Percentiles rank a stretch among this genome's conserved stretches.
phyloP scores from a whole-genome alignment of 2,329 filamentous ascomycete species.

The Xylaria hypoxylon region DNA sequence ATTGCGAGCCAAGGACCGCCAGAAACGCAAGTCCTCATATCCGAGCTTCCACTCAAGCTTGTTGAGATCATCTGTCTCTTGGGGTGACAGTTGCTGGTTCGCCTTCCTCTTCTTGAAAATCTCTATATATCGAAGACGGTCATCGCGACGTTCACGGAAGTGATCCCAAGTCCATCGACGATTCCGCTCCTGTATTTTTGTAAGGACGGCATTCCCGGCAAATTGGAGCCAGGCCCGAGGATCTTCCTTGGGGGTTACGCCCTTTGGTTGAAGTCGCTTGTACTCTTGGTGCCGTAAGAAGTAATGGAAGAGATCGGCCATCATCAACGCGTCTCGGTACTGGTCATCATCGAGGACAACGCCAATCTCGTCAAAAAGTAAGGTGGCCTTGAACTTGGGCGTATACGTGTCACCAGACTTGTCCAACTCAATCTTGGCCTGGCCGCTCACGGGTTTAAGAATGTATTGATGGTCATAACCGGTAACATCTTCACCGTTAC shows the following conservation, averaged over 20 bases:
- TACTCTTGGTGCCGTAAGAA: constrained; percentile 98
- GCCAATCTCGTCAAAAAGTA: constrained; percentile 97
- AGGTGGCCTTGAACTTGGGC: constrained; percentile 88
- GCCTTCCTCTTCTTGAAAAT: constrained; percentile 95
- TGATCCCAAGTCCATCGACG: constrained; percentile 95
- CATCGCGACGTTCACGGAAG: constrained; percentile 91
- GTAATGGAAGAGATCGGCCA: constrained; percentile 98
- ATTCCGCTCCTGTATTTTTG: constrained; percentile 95
- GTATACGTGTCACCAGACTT: constrained; percentile 84
- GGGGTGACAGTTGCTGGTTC: constrained; percentile 74
- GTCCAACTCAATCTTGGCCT: constrained; percentile 93
- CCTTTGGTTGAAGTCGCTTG: constrained; percentile 89
- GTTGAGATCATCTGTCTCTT: constrained; percentile 79
- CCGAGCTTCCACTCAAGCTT: constrained; percentile 86
- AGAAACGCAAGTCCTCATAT: constrained; percentile 97
- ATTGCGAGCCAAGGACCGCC: constrained; percentile 92
- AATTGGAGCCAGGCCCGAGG: constrained; percentile 93
- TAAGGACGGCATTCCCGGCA: constrained; percentile 86
- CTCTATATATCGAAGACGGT: constrained; percentile 88
- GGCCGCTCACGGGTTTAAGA: constrained; percentile 92
- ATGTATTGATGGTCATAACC: constrained; percentile 84
- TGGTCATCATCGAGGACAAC: constrained; percentile 98
- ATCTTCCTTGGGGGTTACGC: constrained; percentile 83
- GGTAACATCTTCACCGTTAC: constrained; percentile 70
- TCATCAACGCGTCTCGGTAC: constrained; percentile 96